Percentiles rank a stretch among this genome's conserved stretches.
Conservation (phyloP, 345 rosid genomes). For the Populus euphratica region DNA sequence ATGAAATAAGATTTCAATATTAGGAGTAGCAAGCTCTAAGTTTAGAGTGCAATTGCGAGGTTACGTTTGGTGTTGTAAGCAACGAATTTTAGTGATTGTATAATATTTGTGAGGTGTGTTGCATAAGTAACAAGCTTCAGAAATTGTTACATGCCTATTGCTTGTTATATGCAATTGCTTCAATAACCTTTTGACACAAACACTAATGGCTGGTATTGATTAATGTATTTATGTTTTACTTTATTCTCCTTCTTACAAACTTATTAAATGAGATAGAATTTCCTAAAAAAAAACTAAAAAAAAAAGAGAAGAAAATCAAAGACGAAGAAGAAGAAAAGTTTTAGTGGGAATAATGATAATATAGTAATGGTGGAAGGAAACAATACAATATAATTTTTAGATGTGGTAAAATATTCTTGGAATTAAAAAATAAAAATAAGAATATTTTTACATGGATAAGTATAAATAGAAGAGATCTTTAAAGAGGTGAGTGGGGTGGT, state of each 20-base stretch:
- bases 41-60: neutral
- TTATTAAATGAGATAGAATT: neutral
- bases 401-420: too few species aligned
- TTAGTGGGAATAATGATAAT: too few species aligned
- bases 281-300: too few species aligned
- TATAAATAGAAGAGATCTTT: too few species aligned
- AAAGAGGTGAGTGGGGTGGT: too few species aligned
- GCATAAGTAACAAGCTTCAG: neutral
- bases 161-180: neutral
- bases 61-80: neutral
- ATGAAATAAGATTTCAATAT: conserved; percentile 54
- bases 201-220: too few species aligned
- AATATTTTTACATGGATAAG: too few species aligned
- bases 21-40: conserved; percentile 11
- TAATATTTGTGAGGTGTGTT: neutral
- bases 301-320: too few species aligned
- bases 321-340: too few species aligned
- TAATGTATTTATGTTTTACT: neutral
- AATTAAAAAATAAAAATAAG: too few species aligned
- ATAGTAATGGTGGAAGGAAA: too few species aligned
- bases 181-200: neutral
- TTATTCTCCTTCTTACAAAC: neutral
- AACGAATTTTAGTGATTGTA: neutral
- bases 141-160: neutral
- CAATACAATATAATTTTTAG: too few species aligned